phyloP scores from a whole-genome alignment of 495 filamentous ascomycete species.

The Penicillium bovifimosum region DNA sequence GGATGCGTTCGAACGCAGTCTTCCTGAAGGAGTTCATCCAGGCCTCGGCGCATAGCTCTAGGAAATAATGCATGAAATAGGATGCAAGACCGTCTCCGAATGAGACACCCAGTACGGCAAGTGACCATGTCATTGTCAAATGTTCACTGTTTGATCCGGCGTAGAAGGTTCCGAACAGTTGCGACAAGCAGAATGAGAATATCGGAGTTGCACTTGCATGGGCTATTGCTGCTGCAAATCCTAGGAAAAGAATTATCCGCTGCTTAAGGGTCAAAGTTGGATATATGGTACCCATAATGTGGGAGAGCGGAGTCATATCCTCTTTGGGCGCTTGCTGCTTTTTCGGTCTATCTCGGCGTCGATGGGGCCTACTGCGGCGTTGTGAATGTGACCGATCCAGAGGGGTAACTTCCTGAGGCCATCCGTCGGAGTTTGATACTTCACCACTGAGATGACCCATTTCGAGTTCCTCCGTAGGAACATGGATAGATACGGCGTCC shows the following conservation, averaged over 20 bases:
- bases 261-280: constrained; percentile 45
- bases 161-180: constrained; percentile 68
- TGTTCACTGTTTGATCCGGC: constrained; percentile 34
- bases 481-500: neutral
- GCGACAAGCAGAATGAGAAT: constrained; percentile 73
- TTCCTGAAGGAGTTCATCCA: constrained; percentile 75
- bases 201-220: constrained; percentile 67
- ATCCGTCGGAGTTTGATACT: neutral
- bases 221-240: constrained; percentile 53
- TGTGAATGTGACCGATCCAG: neutral
- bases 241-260: constrained; percentile 53
- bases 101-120: constrained; percentile 64
- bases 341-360: neutral
- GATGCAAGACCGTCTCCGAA: constrained; percentile 56
- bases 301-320: constrained; percentile 28
- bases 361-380: neutral
- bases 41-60: constrained; percentile 66
- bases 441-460: constrained; percentile 8
- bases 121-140: constrained; percentile 58
- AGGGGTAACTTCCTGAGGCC: neutral
- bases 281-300: constrained; percentile 61
- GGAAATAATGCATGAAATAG: constrained; percentile 61
- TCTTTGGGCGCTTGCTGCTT: constrained; percentile 1
- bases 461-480: neutral
- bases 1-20: constrained; percentile 61